Conservation (phyloP, 306 rosid species). For the Quercus suber region DNA sequence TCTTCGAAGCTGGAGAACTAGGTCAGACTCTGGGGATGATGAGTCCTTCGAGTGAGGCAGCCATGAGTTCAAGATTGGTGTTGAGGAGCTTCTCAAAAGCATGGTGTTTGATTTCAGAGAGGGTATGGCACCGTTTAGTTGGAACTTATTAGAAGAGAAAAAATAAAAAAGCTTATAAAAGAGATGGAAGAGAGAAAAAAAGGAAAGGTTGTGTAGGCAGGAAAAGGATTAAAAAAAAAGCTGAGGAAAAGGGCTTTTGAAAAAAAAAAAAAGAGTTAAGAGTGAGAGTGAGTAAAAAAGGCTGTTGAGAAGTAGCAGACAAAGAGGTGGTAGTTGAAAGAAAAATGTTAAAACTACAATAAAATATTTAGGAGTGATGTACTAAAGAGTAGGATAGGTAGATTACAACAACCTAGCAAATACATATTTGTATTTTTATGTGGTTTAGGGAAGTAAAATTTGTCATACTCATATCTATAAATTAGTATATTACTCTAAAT, state of each 20-base stretch:
- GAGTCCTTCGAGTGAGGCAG: conserved; percentile 36
- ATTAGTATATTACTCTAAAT: no score
- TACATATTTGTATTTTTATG: no score
- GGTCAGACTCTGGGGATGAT: conserved; percentile 40
- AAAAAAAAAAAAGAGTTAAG: rapidly evolving
- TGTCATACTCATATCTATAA: no score
- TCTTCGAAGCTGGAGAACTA: conserved; percentile 37
- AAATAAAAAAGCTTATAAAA: no score
- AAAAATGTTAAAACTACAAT: no score
- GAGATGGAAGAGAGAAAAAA: not conserved
- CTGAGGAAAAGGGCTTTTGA: not conserved
- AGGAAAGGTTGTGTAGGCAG: not conserved
- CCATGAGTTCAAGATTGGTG: conserved; percentile 63
- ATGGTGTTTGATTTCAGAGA: conserved; percentile 26
- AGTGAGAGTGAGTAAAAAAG: no score
- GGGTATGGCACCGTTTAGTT: not conserved
- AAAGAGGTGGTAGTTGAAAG: no score
- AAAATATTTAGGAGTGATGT: no score
- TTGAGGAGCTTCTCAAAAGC: conserved; percentile 64
- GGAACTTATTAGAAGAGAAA: not conserved
- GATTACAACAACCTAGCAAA: no score
- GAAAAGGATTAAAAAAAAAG: not conserved
- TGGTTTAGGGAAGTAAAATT: no score
- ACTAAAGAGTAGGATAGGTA: no score
- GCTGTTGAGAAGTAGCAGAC: no score